A percentile compares a stretch with the other conserved stretches of the same genome.
These are phyloP conservation scores for Laburnicola sp. DNA, from an alignment of 2,329 filamentous ascomycete genomes.

Conservation along the genomic window DNA sequence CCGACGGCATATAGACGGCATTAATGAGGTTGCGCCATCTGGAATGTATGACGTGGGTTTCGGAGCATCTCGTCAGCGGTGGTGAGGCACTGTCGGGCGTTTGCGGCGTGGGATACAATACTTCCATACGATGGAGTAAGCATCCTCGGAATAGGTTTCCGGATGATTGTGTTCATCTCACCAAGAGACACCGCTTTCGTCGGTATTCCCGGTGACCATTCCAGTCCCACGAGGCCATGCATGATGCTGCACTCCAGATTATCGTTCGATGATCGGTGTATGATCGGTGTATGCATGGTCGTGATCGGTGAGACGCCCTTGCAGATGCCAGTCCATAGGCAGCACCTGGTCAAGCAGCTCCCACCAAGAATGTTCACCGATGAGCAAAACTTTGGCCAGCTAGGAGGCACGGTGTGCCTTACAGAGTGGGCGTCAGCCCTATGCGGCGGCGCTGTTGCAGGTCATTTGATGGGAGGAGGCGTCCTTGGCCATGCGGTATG, in stretches of 20 bases:
- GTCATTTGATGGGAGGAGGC: not conserved
- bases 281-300: constrained; percentile 2
- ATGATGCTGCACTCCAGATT: not conserved
- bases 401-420: constrained; percentile 15
- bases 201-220: not conserved
- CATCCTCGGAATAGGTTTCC: not conserved
- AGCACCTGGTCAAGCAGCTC: not conserved
- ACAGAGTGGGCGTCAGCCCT: not conserved
- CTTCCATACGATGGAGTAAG: too few species aligned
- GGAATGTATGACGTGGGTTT: not conserved
- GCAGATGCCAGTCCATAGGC: not conserved
- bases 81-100: too few species aligned
- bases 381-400: constrained; percentile 14
- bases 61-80: not conserved
- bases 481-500: constrained; percentile 5
- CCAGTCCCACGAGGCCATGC: not conserved
- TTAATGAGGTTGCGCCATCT: not conserved
- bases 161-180: not conserved
- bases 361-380: constrained; percentile 17
- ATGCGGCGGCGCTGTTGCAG: not conserved
- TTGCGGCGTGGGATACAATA: too few species aligned
- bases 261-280: not conserved
- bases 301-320: constrained; percentile 6
- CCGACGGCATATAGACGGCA: not conserved
- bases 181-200: not conserved